These are phyloP conservation scores for Rhodotorula kratochvilovae DNA, from an alignment of 768 basidiomycete species.

Conservation along the genomic window DNA sequence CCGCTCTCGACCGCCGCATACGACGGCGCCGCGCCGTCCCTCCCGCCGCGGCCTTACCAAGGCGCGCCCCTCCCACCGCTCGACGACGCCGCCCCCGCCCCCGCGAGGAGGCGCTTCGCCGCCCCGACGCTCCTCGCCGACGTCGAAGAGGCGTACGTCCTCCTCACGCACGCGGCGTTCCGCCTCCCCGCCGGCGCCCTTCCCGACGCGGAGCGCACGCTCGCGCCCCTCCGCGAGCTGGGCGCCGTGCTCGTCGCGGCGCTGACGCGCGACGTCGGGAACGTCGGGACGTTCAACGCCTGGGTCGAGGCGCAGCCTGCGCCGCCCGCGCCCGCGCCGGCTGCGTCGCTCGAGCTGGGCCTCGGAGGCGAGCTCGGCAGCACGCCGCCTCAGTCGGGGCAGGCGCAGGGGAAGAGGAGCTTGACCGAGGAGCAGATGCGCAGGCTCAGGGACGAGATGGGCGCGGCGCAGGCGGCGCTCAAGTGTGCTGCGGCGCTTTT, in stretches of 20 bases:
- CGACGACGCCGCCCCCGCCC: neutral
- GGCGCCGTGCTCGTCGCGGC: constrained; percentile 1
- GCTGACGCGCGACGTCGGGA: constrained; percentile 29
- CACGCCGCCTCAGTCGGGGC: neutral
- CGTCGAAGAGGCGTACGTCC: constrained; percentile 31
- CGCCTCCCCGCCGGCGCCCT: constrained; percentile 5
- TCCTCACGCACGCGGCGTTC: constrained; percentile 19
- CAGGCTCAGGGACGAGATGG: constrained; percentile 29
- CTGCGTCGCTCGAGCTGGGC: neutral
- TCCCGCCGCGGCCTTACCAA: constrained; percentile 1
- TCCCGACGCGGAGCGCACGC: neutral
- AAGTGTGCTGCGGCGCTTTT: constrained; percentile 11
- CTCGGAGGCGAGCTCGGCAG: neutral
- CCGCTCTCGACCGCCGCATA: neutral
- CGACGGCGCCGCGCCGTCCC: neutral
- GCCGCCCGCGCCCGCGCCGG: too few relatives aligned
- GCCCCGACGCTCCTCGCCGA: constrained; percentile 18
- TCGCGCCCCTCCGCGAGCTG: constrained; percentile 11
- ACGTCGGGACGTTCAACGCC: constrained; percentile 15
- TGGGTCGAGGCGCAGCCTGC: constrained; percentile 5
- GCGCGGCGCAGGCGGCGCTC: constrained; percentile 32
- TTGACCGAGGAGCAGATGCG: constrained; percentile 35
- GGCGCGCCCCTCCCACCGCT: neutral
- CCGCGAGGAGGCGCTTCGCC: neutral
- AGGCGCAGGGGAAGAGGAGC: constrained; percentile 3